Conservation (phyloP, 495 filamentous ascomycete species). For the Alectoria sarmentosa region DNA sequence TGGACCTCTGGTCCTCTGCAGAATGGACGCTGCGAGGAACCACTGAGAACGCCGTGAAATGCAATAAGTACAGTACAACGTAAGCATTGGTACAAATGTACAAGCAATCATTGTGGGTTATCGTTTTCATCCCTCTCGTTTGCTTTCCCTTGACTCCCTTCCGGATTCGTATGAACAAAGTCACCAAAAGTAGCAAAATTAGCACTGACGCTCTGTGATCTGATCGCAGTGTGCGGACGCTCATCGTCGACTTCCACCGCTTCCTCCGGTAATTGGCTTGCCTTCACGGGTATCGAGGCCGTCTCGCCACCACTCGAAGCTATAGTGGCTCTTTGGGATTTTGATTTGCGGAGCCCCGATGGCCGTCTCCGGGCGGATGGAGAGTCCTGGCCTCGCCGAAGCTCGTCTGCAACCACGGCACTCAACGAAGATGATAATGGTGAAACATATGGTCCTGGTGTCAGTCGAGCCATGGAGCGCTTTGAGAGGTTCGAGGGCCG, state of each 20-base stretch:
- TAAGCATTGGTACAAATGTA: background rate
- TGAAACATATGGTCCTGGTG: slow-evolving; percentile 43
- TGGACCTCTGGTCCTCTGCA: background rate
- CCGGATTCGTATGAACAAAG: slow-evolving; percentile 15
- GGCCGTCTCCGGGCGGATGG: slow-evolving; percentile 17
- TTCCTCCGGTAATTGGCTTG: slow-evolving; percentile 9
- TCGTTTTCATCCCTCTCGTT: slow-evolving; percentile 9
- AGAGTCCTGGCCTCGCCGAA: slow-evolving; percentile 43
- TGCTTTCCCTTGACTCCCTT: slow-evolving; percentile 18
- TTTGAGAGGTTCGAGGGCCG: slow-evolving; percentile 21
- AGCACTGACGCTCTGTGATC: slow-evolving; percentile 23
- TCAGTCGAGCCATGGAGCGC: slow-evolving; percentile 33
- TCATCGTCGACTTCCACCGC: background rate
- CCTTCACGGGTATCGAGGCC: background rate
- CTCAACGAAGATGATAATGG: slow-evolving; percentile 50
- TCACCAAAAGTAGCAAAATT: slow-evolving; percentile 10
- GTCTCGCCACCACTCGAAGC: slow-evolving; percentile 3
- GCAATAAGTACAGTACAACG: background rate
- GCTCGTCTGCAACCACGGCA: slow-evolving; percentile 55
- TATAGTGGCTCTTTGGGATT: slow-evolving; percentile 9
- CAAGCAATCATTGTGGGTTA: slow-evolving; percentile 7
- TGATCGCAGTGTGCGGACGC: background rate
- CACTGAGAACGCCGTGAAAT: background rate
- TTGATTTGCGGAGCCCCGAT: slow-evolving; percentile 17
- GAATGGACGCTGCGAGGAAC: background rate